These are phyloP conservation scores for Candida vaughaniae DNA, from an alignment of 805 yeast genomes.

Conservation along the genomic window DNA sequence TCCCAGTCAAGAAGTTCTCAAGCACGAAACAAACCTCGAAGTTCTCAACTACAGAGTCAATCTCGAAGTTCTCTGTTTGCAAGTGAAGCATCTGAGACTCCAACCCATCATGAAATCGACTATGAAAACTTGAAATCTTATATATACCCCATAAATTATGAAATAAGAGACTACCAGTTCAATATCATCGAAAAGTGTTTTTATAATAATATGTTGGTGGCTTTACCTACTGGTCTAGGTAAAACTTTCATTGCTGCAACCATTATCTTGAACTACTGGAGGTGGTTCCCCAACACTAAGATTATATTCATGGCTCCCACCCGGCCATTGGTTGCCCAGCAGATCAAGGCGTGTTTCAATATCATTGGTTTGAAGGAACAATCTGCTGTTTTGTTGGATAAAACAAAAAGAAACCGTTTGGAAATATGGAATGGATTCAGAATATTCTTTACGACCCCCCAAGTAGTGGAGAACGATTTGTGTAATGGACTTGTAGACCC, in stretches of 20 bases:
- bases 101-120: constrained; percentile 27
- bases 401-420: constrained; percentile 54
- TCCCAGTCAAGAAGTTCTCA: background rate
- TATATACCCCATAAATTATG: constrained; percentile 82
- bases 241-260: constrained; percentile 95
- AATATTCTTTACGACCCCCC: constrained; percentile 94
- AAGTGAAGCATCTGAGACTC: constrained; percentile 7
- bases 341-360: constrained; percentile 86
- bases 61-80: constrained; percentile 8
- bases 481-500: constrained; percentile 75
- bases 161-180: constrained; percentile 84
- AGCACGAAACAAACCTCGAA: background rate
- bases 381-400: constrained; percentile 77
- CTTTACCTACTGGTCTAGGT: constrained; percentile 96
- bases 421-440: constrained; percentile 76
- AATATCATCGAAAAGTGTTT: constrained; percentile 74
- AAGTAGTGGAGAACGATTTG: constrained; percentile 90
- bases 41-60: background rate
- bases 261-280: constrained; percentile 81
- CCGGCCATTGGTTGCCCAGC: constrained; percentile 93
- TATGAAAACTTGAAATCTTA: constrained; percentile 37
- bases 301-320: constrained; percentile 97
- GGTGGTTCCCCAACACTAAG: constrained; percentile 82
- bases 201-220: constrained; percentile 74
- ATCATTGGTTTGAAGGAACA: constrained; percentile 76